Percentiles rank a stretch among this genome's conserved stretches.
Evolutionary conservation across 345 rosid genomes (phyloP).

Genomic region (Eucalyptus marginata): DNA sequence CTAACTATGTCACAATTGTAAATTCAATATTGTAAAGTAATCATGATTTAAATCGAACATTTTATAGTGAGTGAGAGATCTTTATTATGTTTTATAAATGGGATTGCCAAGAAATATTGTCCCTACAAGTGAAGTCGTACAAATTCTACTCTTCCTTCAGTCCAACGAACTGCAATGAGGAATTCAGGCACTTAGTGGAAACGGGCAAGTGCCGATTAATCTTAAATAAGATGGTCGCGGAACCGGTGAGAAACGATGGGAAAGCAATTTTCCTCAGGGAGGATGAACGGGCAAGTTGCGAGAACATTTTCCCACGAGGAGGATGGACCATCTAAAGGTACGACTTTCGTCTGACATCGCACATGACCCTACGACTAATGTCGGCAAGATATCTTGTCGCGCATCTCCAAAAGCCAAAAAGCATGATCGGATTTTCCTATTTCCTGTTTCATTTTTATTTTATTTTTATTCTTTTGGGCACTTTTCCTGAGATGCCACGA

Average conservation of each 20-base stretch:
- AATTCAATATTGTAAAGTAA: no score
- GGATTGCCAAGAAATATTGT: no score
- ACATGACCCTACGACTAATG: fast-evolving
- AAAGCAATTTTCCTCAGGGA: background rate
- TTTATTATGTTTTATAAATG: no score
- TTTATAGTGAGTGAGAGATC: background rate
- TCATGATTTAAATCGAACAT: fast-evolving
- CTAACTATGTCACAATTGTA: fast-evolving
- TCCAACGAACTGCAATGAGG: background rate
- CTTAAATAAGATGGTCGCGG: background rate
- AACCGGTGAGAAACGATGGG: background rate
- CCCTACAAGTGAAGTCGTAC: background rate
- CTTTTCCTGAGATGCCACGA: background rate
- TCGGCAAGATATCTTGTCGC: background rate
- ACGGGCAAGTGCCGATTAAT: background rate
- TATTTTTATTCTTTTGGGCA: background rate
- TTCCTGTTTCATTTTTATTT: background rate
- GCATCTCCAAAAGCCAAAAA: background rate
- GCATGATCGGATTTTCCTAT: background rate
- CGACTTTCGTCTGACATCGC: background rate
- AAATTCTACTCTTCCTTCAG: background rate
- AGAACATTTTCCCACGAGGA: background rate
- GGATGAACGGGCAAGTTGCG: background rate
- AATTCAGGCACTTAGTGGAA: background rate
- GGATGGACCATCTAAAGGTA: background rate